Base-by-base conservation (phyloP, 257 asterid genomes). In the Schizonepeta tenuifolia region DNA sequence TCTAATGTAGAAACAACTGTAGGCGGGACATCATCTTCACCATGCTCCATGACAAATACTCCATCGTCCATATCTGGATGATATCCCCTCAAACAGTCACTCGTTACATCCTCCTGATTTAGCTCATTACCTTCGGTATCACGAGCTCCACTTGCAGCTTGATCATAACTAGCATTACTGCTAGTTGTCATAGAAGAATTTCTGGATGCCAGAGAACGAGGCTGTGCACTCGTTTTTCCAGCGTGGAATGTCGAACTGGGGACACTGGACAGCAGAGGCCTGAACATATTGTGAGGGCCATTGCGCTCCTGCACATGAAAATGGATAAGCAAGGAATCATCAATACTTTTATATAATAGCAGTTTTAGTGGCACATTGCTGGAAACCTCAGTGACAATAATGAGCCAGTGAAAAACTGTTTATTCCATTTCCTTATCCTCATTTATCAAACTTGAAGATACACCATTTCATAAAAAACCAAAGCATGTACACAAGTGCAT, bases 181-280 rank as follows among this genome's bases (percentile, higher is more conserved):
- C 95, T 90, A 40, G 96, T 86, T 67, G 96, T 85, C 78, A 87
- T 76, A 12, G 97, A 88, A 73, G 97, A 95, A 71, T 87, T 88
- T 64, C 84, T 86, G 73, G 98, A 90, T 55, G 82, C 70, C 46
- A 80, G 74, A 78, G 90, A 44, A 65, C 75, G 86, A 71, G 85
- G 86, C 50, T 82, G 82, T 65, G 85, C 77, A 78, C 74, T 81
- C 14, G 86, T 79, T 82, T 86, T 88, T 61, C 95, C 93, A 31
- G 77, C 88, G 71, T 80, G 85, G 85, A 88, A 85, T 61, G 97
- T 83, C 50, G 99, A 85, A 80, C 92, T 92, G 75, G 99, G 99
- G 72, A 88, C 98, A 83, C 98, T 89, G 65, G 98, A 92, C 78
- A 95, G 80, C 38, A 95, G 86, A 47, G 99, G 97, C 80, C 97